phyloP scores from a whole-genome alignment of 108 stramenopile species.

The Discostella stelligeroides region DNA sequence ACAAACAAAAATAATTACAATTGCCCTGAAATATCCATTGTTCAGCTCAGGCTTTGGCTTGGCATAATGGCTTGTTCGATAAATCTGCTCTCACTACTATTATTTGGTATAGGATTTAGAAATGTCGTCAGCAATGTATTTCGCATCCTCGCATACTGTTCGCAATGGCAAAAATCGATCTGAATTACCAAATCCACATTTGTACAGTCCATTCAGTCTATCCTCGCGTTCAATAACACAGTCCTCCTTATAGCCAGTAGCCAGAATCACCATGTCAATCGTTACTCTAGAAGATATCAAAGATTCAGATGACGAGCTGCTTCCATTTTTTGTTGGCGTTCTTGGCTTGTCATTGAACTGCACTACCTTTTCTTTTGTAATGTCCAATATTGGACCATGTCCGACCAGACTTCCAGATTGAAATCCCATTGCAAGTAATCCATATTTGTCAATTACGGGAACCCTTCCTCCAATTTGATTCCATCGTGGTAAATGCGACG shows the following conservation, averaged over 20 bases:
- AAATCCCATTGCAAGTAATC: constrained; percentile 46
- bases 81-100: neutral
- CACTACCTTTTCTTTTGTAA: constrained; percentile 19
- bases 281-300: constrained; percentile 1
- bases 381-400: constrained; percentile 45
- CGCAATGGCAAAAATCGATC: constrained; percentile 53
- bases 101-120: neutral
- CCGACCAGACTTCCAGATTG: constrained; percentile 48
- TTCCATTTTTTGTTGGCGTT: constrained; percentile 1
- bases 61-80: neutral
- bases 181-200: constrained; percentile 51
- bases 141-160: constrained; percentile 52
- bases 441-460: constrained; percentile 59
- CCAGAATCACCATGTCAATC: constrained; percentile 58
- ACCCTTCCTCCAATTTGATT: constrained; percentile 45
- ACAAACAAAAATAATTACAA: too few species aligned
- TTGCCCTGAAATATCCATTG: too few species aligned
- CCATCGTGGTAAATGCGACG: constrained; percentile 48
- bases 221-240: constrained; percentile 50
- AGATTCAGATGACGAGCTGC: neutral
- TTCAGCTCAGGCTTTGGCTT: too few species aligned
- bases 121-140: constrained; percentile 23
- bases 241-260: constrained; percentile 51
- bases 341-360: constrained; percentile 29
- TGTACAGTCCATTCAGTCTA: constrained; percentile 56